phyloP scores from a whole-genome alignment of 768 basidiomycete species.

The Daedaleopsis nitida region DNA sequence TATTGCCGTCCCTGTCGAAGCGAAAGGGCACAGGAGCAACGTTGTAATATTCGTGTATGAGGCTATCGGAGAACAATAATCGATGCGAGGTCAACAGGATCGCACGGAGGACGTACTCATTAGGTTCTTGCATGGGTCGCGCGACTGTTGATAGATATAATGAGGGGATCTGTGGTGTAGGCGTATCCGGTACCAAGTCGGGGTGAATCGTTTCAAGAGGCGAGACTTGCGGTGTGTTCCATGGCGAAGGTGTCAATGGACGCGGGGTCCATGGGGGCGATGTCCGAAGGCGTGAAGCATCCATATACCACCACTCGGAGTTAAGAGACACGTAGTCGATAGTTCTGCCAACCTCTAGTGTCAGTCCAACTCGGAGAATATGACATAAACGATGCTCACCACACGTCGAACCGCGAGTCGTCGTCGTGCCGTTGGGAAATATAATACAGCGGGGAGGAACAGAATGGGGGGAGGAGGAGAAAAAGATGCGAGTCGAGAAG shows the following conservation, averaged over 20 bases:
- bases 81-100: background rate
- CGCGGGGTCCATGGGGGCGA: slow-evolving; percentile 5
- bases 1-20: slow-evolving; percentile 26
- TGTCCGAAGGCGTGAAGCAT: background rate
- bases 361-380: background rate
- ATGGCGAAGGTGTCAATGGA: slow-evolving; percentile 5
- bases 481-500: background rate
- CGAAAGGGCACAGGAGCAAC: slow-evolving; percentile 29
- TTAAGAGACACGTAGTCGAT: background rate
- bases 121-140: slow-evolving; percentile 15
- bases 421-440: background rate
- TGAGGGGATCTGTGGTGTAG: background rate
- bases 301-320: background rate
- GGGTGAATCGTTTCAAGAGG: background rate
- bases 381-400: background rate
- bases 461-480: background rate
- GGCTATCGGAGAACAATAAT: slow-evolving; percentile 19
- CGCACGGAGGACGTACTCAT: slow-evolving; percentile 12
- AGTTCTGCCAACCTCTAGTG: background rate
- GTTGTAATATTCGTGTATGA: slow-evolving; percentile 37
- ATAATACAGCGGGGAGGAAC: background rate
- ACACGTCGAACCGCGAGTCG: background rate
- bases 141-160: slow-evolving; percentile 2
- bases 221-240: slow-evolving; percentile 1
- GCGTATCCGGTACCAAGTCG: background rate